Percentiles rank a stretch among this genome's conserved stretches.
These are phyloP conservation scores for Rhazya stricta DNA, from an alignment of 257 asterid genomes.

Conservation along the genomic window DNA sequence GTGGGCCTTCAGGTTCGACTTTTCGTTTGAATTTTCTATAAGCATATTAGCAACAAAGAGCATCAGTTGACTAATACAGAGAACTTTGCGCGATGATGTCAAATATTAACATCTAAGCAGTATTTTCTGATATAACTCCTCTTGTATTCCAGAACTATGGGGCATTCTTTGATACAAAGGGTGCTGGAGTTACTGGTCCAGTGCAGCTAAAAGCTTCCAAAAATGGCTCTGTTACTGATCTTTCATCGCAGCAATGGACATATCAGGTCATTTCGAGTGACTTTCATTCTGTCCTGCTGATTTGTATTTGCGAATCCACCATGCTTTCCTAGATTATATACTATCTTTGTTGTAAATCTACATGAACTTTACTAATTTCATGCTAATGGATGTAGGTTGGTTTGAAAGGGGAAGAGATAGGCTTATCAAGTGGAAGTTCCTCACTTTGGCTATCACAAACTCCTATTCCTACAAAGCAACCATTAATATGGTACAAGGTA, in stretches of 20 bases:
- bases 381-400: conserved; percentile 57
- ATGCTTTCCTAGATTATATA: background rate
- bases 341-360: too few species aligned
- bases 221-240: conserved; percentile 50
- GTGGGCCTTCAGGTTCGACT: conserved; percentile 72
- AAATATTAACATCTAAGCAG: background rate
- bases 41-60: background rate
- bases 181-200: conserved; percentile 73
- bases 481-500: conserved; percentile 94
- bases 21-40: conserved; percentile 2
- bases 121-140: conserved; percentile 18
- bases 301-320: background rate
- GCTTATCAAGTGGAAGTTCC: conserved; percentile 55
- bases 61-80: background rate
- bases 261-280: conserved; percentile 49
- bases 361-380: background rate
- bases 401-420: conserved; percentile 66
- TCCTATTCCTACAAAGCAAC: conserved; percentile 65
- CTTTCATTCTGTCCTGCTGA: background rate
- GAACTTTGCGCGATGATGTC: background rate
- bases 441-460: conserved; percentile 60
- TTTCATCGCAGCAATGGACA: conserved; percentile 60
- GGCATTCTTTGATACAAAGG: conserved; percentile 47
- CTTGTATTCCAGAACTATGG: conserved; percentile 57
- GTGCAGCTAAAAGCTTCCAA: conserved; percentile 47